phyloP scores from a whole-genome alignment of 768 basidiomycete species.

The Peribolospora baueri region DNA sequence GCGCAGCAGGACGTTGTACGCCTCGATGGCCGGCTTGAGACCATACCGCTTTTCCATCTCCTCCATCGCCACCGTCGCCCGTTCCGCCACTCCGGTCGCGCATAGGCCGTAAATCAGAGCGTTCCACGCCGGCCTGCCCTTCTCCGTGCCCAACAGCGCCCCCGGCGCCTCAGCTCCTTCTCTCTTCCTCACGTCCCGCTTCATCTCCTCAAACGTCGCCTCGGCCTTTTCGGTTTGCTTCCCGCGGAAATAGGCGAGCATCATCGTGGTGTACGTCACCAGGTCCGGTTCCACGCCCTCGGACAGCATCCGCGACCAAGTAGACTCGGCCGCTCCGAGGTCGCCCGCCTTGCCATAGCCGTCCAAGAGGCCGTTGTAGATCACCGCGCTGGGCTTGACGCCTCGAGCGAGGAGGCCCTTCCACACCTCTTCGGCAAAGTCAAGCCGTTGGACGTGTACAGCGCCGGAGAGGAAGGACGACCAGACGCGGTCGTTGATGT shows the following conservation, averaged over 20 bases:
- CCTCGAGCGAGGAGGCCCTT: constrained; percentile 33
- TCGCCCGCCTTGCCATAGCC: constrained; percentile 33
- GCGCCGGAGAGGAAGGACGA: constrained; percentile 35
- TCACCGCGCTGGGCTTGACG: constrained; percentile 29
- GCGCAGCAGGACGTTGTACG: constrained; percentile 57
- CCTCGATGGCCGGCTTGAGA: constrained; percentile 42
- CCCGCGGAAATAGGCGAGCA: constrained; percentile 30
- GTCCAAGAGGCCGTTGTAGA: constrained; percentile 50
- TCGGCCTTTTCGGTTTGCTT: constrained; percentile 26
- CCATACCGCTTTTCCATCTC: constrained; percentile 24
- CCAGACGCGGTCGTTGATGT: too few relatives aligned
- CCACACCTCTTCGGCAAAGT: constrained; percentile 43
- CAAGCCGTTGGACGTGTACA: constrained; percentile 30
- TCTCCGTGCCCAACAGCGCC: constrained; percentile 4
- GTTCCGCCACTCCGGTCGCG: constrained; percentile 14
- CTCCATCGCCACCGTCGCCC: constrained; percentile 23
- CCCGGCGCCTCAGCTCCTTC: constrained; percentile 16
- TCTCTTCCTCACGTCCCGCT: constrained; percentile 18
- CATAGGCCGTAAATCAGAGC: constrained; percentile 49
- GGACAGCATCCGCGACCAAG: constrained; percentile 42
- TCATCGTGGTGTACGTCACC: constrained; percentile 42
- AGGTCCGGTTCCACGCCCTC: constrained; percentile 35
- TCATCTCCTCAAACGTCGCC: constrained; percentile 30
- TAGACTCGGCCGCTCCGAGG: constrained; percentile 30
- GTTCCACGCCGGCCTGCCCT: constrained; percentile 28